Percentiles rank a stretch among this genome's conserved stretches.
phyloP scores from a whole-genome alignment of 495 filamentous ascomycete genomes.

The Eremomyces bilateralis region DNA sequence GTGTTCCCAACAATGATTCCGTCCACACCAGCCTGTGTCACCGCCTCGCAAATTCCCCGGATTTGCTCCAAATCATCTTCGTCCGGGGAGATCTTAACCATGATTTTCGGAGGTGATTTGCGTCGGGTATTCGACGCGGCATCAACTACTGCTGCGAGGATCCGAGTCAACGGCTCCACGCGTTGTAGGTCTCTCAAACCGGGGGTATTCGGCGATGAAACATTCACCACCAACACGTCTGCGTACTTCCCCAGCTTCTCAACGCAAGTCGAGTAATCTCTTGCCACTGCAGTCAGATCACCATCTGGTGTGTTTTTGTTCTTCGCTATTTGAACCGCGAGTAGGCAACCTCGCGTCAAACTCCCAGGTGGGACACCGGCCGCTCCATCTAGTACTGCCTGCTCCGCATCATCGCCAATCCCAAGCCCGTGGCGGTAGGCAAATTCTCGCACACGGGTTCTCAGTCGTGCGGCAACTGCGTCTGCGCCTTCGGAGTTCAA shows the following conservation, averaged over 20 bases:
- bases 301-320: constrained; percentile 71
- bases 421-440: constrained; percentile 48
- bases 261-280: constrained; percentile 76
- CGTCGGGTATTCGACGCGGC: constrained; percentile 45
- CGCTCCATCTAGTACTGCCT: constrained; percentile 48
- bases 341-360: constrained; percentile 45
- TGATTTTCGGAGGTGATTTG: constrained; percentile 57
- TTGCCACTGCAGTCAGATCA: constrained; percentile 62
- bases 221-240: constrained; percentile 89
- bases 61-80: constrained; percentile 70
- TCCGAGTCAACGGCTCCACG: constrained; percentile 52
- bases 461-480: constrained; percentile 54
- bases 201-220: constrained; percentile 88
- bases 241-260: constrained; percentile 62
- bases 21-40: constrained; percentile 66
- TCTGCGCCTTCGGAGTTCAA: constrained; percentile 83
- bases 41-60: constrained; percentile 66
- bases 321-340: constrained; percentile 95
- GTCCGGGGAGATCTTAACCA: constrained; percentile 95
- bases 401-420: constrained; percentile 36
- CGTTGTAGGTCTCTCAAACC: constrained; percentile 70
- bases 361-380: constrained; percentile 48
- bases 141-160: constrained; percentile 62
- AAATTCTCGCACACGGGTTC: constrained; percentile 55
- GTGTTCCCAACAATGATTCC: constrained; percentile 98